phyloP scores from a whole-genome alignment of 768 basidiomycete species.

The Hericium coralloides region DNA sequence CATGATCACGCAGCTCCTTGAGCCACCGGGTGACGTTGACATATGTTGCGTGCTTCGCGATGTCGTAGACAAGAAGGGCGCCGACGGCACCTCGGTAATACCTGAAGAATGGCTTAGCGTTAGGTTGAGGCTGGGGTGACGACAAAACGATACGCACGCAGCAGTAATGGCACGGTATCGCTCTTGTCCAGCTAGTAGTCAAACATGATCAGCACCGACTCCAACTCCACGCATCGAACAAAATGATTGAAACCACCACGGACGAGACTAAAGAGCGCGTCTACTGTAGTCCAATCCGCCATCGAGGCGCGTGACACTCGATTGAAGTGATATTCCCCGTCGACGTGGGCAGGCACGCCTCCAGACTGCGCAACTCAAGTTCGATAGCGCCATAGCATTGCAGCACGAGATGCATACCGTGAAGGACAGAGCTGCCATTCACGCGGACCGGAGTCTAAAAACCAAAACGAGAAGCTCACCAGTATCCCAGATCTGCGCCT shows the following conservation, averaged over 20 bases:
- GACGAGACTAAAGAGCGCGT: too few relatives aligned
- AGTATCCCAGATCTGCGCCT: constrained; percentile 99
- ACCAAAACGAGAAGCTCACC: constrained; percentile 39
- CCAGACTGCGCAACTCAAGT: too few relatives aligned
- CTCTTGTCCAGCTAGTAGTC: constrained; percentile 77
- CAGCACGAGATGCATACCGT: too few relatives aligned
- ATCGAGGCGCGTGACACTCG: too few relatives aligned
- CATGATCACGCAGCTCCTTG: constrained; percentile 94
- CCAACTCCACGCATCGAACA: not conserved
- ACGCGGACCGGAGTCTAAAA: not conserved
- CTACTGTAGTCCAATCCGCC: too few relatives aligned
- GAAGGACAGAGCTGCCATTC: too few relatives aligned
- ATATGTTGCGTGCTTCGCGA: constrained; percentile 90
- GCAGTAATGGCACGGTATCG: constrained; percentile 97
- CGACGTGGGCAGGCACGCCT: too few relatives aligned
- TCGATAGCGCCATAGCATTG: too few relatives aligned
- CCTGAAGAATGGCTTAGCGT: constrained; percentile 27
- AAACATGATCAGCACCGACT: too few relatives aligned
- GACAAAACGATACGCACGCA: constrained; percentile 50
- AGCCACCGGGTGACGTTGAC: constrained; percentile 93
- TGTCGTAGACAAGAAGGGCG: constrained; percentile 89
- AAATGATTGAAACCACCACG: too few relatives aligned
- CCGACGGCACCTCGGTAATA: constrained; percentile 98
- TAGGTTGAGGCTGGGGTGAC: not conserved
- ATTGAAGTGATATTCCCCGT: too few relatives aligned